These are phyloP conservation scores for Polyporus tsugae DNA, from an alignment of 1,284 basidiomycete species.

Conservation along the genomic window DNA sequence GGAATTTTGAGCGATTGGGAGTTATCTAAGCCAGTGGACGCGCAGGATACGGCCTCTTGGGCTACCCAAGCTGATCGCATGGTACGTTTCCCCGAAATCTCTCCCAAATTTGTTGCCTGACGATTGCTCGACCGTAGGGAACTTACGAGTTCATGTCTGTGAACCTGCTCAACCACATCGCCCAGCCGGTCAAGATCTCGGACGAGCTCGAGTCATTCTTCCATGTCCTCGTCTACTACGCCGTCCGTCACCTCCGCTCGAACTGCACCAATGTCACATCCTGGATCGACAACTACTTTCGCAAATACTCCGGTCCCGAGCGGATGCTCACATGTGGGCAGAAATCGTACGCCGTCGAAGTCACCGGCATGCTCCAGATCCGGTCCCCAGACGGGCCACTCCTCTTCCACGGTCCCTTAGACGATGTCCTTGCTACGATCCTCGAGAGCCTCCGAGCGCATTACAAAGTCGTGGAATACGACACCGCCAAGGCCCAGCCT, in stretches of 20 bases:
- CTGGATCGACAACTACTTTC: neutral
- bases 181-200: neutral
- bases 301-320: neutral
- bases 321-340: neutral
- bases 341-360: neutral
- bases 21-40: conserved; percentile 12
- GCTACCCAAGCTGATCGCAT: neutral
- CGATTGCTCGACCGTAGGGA: neutral
- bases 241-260: conserved; percentile 15
- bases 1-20: conserved; percentile 23
- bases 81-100: neutral
- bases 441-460: neutral
- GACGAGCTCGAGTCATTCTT: conserved; percentile 24
- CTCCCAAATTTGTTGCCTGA: neutral
- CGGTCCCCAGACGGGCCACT: neutral
- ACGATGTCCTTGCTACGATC: neutral
- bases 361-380: neutral
- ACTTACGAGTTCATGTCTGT: conserved; percentile 20
- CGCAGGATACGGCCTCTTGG: neutral
- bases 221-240: conserved; percentile 19
- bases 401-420: neutral
- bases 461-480: neutral
- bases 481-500: neutral
- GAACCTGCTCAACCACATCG: neutral
- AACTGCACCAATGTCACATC: neutral